Percentiles rank a stretch among this genome's conserved stretches.
phyloP scores from a whole-genome alignment of 495 filamentous ascomycete genomes.

The Aspergillus campestris region DNA sequence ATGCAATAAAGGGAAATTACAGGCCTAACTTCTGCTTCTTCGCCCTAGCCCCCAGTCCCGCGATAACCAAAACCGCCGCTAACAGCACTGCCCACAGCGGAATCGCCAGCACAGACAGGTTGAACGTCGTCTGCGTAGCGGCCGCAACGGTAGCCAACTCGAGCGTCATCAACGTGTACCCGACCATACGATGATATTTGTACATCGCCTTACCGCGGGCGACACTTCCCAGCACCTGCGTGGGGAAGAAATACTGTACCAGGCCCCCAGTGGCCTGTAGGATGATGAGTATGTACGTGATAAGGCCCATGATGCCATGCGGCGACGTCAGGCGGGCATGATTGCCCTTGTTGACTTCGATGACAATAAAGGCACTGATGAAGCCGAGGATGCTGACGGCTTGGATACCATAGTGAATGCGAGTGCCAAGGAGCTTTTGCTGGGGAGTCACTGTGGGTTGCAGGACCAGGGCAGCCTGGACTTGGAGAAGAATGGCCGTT shows the following conservation, averaged over 20 bases:
- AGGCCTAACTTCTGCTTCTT: slow-evolving; percentile 78
- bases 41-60: slow-evolving; percentile 67
- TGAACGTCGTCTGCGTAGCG: slow-evolving; percentile 68
- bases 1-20: slow-evolving; percentile 2
- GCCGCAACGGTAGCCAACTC: slow-evolving; percentile 65
- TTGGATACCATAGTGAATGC: slow-evolving; percentile 60
- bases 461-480: slow-evolving; percentile 74
- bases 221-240: slow-evolving; percentile 59
- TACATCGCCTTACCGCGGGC: slow-evolving; percentile 74
- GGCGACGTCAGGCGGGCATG: slow-evolving; percentile 66
- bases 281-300: slow-evolving; percentile 62
- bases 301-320: slow-evolving; percentile 72
- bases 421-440: slow-evolving; percentile 66
- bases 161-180: slow-evolving; percentile 64
- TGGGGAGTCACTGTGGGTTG: slow-evolving; percentile 73
- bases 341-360: slow-evolving; percentile 71
- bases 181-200: slow-evolving; percentile 79
- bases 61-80: slow-evolving; percentile 49
- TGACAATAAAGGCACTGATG: slow-evolving; percentile 59
- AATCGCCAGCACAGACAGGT: slow-evolving; percentile 50
- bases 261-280: slow-evolving; percentile 72
- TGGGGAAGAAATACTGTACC: slow-evolving; percentile 64
- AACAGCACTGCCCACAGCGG: slow-evolving; percentile 64
- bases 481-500: slow-evolving; percentile 59
- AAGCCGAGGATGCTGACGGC: slow-evolving; percentile 52